A percentile compares a stretch with the other conserved stretches of the same genome.
Conservation (phyloP, 108 stramenopile species). For the Cyclotella kingstonii region DNA sequence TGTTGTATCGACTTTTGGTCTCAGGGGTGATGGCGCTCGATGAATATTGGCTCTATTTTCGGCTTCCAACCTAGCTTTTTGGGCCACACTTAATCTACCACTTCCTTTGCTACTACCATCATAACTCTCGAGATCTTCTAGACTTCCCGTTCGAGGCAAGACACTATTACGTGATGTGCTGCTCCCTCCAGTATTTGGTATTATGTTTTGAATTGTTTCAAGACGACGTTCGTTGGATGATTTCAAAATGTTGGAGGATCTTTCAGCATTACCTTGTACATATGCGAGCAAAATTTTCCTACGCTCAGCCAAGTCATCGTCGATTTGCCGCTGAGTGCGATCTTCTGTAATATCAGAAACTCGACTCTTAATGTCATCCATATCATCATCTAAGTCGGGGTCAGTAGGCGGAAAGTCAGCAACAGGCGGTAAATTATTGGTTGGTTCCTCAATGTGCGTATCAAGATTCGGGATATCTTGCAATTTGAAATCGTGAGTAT, state of each 20-base stretch:
- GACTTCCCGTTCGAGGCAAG: not conserved
- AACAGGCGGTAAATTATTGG: not conserved
- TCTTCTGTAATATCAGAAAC: slow-evolving; percentile 85
- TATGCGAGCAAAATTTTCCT: slow-evolving; percentile 52
- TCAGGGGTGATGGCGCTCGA: slow-evolving; percentile 25
- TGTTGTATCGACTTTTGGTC: not conserved
- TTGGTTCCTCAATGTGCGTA: not conserved
- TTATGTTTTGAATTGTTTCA: slow-evolving; percentile 43
- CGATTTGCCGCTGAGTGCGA: slow-evolving; percentile 73
- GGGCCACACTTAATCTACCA: slow-evolving; percentile 60
- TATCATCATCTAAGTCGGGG: slow-evolving; percentile 33
- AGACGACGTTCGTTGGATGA: slow-evolving; percentile 33
- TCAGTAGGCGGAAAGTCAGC: slow-evolving; percentile 4
- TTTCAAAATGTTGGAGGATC: slow-evolving; percentile 24
- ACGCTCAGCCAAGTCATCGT: slow-evolving; percentile 46
- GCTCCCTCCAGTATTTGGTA: slow-evolving; percentile 8
- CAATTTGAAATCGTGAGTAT: not conserved
- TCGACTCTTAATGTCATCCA: slow-evolving; percentile 67
- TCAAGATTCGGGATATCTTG: not conserved
- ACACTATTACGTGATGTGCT: not conserved
- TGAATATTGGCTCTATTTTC: slow-evolving; percentile 56
- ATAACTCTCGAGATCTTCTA: slow-evolving; percentile 13
- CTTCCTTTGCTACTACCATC: slow-evolving; percentile 26
- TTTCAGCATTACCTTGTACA: slow-evolving; percentile 22
- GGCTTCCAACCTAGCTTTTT: slow-evolving; percentile 67